phyloP scores from a whole-genome alignment of 768 basidiomycete species.

The Mycena filopes region DNA sequence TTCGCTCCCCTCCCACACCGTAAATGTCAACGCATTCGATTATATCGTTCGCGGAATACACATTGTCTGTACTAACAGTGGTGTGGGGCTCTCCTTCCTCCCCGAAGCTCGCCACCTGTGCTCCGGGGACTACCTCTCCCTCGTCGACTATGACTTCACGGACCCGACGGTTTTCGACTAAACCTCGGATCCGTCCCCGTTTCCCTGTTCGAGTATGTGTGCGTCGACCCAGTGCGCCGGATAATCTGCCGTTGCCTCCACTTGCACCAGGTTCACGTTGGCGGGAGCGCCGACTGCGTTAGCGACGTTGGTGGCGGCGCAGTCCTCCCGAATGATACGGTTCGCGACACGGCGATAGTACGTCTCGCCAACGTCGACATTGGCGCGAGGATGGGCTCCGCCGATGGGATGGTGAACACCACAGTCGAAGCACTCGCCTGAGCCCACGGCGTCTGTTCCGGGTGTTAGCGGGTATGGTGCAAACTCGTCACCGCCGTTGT shows the following conservation, averaged over 20 bases:
- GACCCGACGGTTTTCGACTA: constrained; percentile 19
- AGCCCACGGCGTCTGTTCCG: constrained; percentile 22
- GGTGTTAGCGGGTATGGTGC: constrained; percentile 27
- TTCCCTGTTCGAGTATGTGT: constrained; percentile 4
- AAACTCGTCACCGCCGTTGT: constrained; percentile 12
- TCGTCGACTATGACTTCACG: constrained; percentile 1
- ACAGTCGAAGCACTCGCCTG: constrained; percentile 29
- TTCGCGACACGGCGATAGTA: constrained; percentile 16
- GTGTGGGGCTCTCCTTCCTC: constrained; percentile 15
- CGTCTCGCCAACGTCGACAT: constrained; percentile 10
- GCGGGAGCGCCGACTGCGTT: constrained; percentile 1
- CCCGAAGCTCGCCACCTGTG: constrained; percentile 12
- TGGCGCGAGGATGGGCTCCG: constrained; percentile 4
- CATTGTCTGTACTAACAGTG: constrained; percentile 1
- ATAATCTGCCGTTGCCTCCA: constrained; percentile 7
- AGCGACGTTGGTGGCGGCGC: constrained; percentile 18
- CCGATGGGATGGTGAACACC: constrained; percentile 6
- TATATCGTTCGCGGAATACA: constrained; percentile 11
- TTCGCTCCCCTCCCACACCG: constrained; percentile 3
- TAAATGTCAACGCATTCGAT: constrained; percentile 13
- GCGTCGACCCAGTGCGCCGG: constrained; percentile 13
- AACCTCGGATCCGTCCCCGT: constrained; percentile 19
- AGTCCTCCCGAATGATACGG: constrained; percentile 26
- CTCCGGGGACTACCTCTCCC: constrained; percentile 9
- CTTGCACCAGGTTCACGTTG: constrained; percentile 10